Conservation (phyloP, 768 basidiomycete species). For the Lanmaoa rubissima region DNA sequence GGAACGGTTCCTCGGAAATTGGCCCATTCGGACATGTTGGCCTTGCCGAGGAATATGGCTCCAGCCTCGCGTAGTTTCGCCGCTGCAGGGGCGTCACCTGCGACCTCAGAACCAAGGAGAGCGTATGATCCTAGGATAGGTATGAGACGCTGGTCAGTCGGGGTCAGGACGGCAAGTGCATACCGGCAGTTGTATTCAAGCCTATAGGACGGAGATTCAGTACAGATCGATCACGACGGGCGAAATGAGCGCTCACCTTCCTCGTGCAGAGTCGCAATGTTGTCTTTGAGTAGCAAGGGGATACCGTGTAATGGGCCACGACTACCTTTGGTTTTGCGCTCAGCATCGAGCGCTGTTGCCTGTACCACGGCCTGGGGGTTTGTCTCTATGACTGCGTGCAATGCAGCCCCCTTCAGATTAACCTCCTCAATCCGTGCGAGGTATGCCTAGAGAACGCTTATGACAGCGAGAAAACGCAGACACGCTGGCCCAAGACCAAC, state of each 20-base stretch:
- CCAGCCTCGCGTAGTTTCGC: slow-evolving; percentile 33
- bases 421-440: slow-evolving; percentile 66
- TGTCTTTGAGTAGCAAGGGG: slow-evolving; percentile 55
- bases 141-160: neutral
- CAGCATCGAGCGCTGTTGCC: slow-evolving; percentile 50
- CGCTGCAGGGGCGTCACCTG: slow-evolving; percentile 32
- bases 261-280: slow-evolving; percentile 34
- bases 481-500: slow-evolving; percentile 25
- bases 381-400: slow-evolving; percentile 60
- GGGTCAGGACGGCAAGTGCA: neutral
- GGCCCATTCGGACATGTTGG: slow-evolving; percentile 46
- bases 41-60: slow-evolving; percentile 41
- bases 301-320: slow-evolving; percentile 56
- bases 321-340: slow-evolving; percentile 43
- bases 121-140: slow-evolving; percentile 31
- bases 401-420: slow-evolving; percentile 52
- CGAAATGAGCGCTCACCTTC: slow-evolving; percentile 23
- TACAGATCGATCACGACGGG: neutral
- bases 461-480: neutral
- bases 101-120: slow-evolving; percentile 36
- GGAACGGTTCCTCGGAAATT: slow-evolving; percentile 40
- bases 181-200: slow-evolving; percentile 41
- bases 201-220: slow-evolving; percentile 19
- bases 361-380: slow-evolving; percentile 54
- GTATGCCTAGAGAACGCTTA: slow-evolving; percentile 47